Conservation (phyloP, 768 basidiomycete genomes). For the Suillus brevipes region DNA sequence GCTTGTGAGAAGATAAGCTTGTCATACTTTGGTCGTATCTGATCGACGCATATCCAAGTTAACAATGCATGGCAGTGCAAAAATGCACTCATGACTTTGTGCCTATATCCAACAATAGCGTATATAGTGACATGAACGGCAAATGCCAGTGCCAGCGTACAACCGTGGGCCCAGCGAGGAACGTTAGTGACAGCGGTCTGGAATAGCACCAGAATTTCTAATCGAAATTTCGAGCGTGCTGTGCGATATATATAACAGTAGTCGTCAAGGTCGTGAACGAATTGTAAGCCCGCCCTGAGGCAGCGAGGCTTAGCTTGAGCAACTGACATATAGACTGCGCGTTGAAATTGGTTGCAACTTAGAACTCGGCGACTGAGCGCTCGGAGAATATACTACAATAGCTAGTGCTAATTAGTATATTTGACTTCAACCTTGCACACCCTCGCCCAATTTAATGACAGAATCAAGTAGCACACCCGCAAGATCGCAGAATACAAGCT, state of each 20-base stretch:
- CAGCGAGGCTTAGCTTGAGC: too few species aligned
- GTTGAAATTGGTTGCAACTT: not conserved
- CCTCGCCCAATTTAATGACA: constrained; percentile 18
- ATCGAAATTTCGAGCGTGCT: not conserved
- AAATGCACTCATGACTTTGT: not conserved
- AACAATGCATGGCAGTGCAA: not conserved
- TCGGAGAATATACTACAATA: not conserved
- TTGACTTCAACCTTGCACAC: not conserved
- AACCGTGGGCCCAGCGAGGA: not conserved
- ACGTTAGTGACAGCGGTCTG: not conserved
- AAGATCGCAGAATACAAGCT: constrained; percentile 9
- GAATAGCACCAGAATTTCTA: not conserved
- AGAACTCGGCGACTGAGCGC: not conserved
- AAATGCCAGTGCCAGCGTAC: not conserved
- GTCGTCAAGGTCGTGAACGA: not conserved
- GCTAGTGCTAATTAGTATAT: not conserved
- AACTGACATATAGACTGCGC: not conserved
- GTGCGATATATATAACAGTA: not conserved
- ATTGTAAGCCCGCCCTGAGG: too few species aligned
- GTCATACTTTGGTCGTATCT: not conserved
- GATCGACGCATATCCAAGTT: not conserved
- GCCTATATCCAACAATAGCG: not conserved
- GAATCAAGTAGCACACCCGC: constrained; percentile 12
- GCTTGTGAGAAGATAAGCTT: not conserved
- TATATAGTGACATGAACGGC: too few species aligned